Evolutionary conservation across 1,139 yeast genomes (phyloP).

Genomic region (Lodderomyces pseudojiufengensis): DNA sequence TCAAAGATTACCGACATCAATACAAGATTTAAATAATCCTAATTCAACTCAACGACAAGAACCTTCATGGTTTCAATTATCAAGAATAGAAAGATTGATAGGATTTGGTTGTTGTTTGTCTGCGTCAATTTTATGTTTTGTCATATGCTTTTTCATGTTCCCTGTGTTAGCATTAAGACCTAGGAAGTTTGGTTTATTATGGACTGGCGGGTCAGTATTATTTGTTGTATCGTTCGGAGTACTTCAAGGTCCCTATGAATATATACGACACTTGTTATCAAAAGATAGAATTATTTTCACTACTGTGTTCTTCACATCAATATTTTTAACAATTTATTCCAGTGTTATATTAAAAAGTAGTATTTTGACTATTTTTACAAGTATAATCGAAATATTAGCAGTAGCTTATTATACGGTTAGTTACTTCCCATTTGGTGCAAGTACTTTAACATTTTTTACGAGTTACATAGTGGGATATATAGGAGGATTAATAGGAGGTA

Average conservation of each 20-base stretch:
- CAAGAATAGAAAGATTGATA: conserved; percentile 75
- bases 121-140: conserved; percentile 77
- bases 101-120: conserved; percentile 75
- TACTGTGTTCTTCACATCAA: conserved; percentile 70
- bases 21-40: conserved; percentile 13
- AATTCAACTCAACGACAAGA: conserved; percentile 23
- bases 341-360: conserved; percentile 62
- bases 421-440: conserved; percentile 94
- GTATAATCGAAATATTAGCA: conserved; percentile 76
- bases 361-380: conserved; percentile 69
- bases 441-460: conserved; percentile 78
- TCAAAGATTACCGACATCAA: conserved; percentile 34
- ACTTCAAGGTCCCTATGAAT: conserved; percentile 86
- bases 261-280: conserved; percentile 69
- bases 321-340: conserved; percentile 59
- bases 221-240: conserved; percentile 89
- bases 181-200: conserved; percentile 80
- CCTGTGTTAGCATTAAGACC: conserved; percentile 91
- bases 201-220: conserved; percentile 88
- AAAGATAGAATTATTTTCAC: conserved; percentile 78
- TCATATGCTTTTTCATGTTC: conserved; percentile 74
- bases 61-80: conserved; percentile 56
- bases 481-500: conserved; percentile 53
- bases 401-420: conserved; percentile 85
- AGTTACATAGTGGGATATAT: conserved; percentile 76